Percentiles rank a stretch among this genome's conserved stretches.
phyloP scores from a whole-genome alignment of 2,329 filamentous ascomycete species.

The Hypoxylon sp. region DNA sequence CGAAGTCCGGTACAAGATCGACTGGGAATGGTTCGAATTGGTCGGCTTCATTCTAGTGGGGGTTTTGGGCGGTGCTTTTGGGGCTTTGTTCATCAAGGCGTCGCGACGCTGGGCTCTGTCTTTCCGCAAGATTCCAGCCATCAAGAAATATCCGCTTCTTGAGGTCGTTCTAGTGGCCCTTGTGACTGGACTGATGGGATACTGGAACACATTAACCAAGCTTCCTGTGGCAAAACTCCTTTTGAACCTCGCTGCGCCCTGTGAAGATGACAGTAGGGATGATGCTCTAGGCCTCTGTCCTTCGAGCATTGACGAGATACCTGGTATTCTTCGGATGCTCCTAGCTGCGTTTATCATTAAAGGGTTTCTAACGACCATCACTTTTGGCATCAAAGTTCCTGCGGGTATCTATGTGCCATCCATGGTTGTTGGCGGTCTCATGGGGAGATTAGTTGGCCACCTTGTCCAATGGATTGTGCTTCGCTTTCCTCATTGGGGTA shows the following conservation, averaged over 20 bases:
- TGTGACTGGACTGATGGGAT: slow-evolving; percentile 86
- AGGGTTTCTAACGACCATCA: slow-evolving; percentile 87
- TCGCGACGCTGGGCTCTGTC: slow-evolving; percentile 90
- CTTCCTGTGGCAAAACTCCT: slow-evolving; percentile 91
- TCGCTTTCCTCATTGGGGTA: slow-evolving; percentile 76
- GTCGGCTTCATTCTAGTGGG: slow-evolving; percentile 88
- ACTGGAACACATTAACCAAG: slow-evolving; percentile 94
- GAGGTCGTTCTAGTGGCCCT: slow-evolving; percentile 92
- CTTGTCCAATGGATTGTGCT: slow-evolving; percentile 85
- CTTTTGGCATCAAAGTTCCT: slow-evolving; percentile 96
- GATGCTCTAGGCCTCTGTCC: slow-evolving; percentile 84
- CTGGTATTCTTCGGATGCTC: slow-evolving; percentile 79
- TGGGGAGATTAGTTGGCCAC: slow-evolving; percentile 91
- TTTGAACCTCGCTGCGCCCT: slow-evolving; percentile 91
- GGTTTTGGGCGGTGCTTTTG: slow-evolving; percentile 84
- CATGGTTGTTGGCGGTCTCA: slow-evolving; percentile 96
- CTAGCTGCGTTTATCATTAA: slow-evolving; percentile 89
- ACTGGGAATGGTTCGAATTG: slow-evolving; percentile 96
- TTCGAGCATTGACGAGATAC: slow-evolving; percentile 79
- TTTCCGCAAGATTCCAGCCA: slow-evolving; percentile 83
- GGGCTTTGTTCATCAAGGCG: slow-evolving; percentile 96
- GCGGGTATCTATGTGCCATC: slow-evolving; percentile 98
- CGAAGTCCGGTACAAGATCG: slow-evolving; percentile 88
- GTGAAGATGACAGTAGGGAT: slow-evolving; percentile 76
- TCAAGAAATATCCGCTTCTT: slow-evolving; percentile 87